Conservation (phyloP, 2,329 filamentous ascomycete species). For the Cladobotryum protrusum region DNA sequence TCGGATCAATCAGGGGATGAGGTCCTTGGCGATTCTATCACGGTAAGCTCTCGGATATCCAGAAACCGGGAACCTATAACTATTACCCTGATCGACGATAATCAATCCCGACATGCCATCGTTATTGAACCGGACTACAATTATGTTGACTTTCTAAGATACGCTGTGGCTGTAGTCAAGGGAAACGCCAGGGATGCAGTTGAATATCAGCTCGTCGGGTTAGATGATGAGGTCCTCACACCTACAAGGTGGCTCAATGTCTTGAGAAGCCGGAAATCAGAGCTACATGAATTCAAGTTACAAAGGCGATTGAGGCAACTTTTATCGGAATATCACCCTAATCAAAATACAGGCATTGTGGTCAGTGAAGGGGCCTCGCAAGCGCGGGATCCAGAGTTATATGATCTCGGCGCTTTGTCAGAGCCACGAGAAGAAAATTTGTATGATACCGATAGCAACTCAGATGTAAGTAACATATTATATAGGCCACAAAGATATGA, state of each 20-base stretch:
- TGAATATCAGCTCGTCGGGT: not conserved
- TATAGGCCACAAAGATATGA: not conserved
- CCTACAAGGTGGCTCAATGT: not conserved
- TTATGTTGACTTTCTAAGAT: not conserved
- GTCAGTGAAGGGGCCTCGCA: too few relatives aligned
- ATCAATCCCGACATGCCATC: not conserved
- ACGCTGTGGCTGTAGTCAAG: not conserved
- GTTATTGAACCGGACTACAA: not conserved
- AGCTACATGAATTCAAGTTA: not conserved
- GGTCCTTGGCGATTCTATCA: not conserved
- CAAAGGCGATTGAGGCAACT: not conserved
- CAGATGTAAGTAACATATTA: not conserved
- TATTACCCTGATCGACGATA: not conserved
- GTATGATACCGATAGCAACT: not conserved
- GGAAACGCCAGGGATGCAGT: not conserved
- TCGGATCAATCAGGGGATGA: not conserved
- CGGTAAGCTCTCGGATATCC: not conserved
- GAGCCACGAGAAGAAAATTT: not conserved
- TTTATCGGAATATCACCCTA: not conserved
- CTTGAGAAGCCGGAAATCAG: not conserved
- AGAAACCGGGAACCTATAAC: not conserved
- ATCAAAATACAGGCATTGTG: too few relatives aligned
- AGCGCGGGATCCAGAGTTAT: not conserved
- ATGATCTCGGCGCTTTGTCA: not conserved
- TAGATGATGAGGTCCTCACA: not conserved